Conservation (phyloP, 2,329 filamentous ascomycete species). For the Stagonosporopsis vannaccii region DNA sequence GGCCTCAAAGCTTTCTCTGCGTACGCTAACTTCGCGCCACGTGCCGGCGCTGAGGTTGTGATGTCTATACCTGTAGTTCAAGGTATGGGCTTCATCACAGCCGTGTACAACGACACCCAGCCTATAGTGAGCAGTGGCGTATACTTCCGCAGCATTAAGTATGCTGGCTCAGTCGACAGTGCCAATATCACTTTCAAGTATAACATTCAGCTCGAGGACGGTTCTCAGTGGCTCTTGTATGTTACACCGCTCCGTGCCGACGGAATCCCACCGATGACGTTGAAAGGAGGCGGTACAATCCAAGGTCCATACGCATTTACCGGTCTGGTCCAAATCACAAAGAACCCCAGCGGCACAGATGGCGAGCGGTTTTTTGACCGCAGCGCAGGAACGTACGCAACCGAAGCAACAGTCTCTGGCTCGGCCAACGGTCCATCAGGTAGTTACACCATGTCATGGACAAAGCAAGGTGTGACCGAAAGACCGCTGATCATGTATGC, state of each 20-base stretch:
- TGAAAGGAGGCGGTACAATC: conserved; percentile 71
- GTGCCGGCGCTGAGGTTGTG: conserved; percentile 60
- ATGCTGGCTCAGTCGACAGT: conserved; percentile 29
- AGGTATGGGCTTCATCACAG: conserved; percentile 88
- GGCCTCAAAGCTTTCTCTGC: conserved; percentile 64
- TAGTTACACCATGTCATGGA: conserved; percentile 76
- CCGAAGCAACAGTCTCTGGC: conserved; percentile 62
- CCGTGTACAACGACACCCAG: conserved; percentile 72
- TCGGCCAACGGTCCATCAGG: conserved; percentile 58
- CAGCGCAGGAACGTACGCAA: conserved; percentile 78
- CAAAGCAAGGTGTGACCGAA: conserved; percentile 68
- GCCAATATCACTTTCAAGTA: conserved; percentile 57
- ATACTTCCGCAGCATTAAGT: conserved; percentile 73
- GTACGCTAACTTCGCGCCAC: conserved; percentile 72
- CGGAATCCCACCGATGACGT: conserved; percentile 70
- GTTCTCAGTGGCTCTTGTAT: conserved; percentile 78
- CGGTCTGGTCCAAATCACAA: conserved; percentile 83
- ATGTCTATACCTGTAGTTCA: conserved; percentile 85
- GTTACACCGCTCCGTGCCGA: conserved; percentile 64
- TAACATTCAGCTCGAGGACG: conserved; percentile 58
- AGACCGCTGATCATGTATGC: conserved; percentile 82
- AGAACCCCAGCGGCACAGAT: conserved; percentile 66
- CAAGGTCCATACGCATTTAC: conserved; percentile 72
- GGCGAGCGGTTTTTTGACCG: conserved; percentile 77
- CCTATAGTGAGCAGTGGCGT: conserved; percentile 78